Percentiles rank a stretch among this genome's conserved stretches.
phyloP scores from a whole-genome alignment of 2,329 filamentous ascomycete genomes.

The Capronia epimyces region DNA sequence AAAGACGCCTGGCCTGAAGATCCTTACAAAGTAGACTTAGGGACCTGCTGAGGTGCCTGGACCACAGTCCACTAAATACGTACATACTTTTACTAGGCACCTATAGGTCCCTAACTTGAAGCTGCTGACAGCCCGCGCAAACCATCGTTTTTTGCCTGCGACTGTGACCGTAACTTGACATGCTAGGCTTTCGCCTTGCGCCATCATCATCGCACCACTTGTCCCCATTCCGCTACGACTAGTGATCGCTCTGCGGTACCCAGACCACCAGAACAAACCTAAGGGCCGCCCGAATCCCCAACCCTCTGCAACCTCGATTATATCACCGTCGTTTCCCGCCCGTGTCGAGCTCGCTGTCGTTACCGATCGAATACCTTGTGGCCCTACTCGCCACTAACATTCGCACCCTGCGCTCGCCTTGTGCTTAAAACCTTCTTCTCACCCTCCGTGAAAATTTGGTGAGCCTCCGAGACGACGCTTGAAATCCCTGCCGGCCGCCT shows the following conservation, averaged over 20 bases:
- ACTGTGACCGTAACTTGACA: not conserved
- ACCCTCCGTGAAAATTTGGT: constrained; percentile 1
- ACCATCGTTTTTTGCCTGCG: not conserved
- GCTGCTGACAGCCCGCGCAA: not conserved
- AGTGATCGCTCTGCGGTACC: not conserved
- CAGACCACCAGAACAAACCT: not conserved
- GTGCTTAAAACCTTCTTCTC: not conserved
- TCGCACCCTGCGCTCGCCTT: constrained; percentile 9
- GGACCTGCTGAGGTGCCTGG: not conserved
- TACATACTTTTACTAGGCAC: too few relatives aligned
- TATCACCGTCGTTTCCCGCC: constrained; percentile 15
- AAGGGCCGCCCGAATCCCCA: constrained; percentile 10
- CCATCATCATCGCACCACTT: constrained; percentile 15
- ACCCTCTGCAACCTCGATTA: constrained; percentile 17
- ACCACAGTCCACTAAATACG: not conserved
- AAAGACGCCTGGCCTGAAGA: not conserved
- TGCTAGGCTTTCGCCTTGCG: not conserved
- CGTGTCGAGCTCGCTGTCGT: constrained; percentile 15
- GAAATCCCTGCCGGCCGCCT: constrained; percentile 23
- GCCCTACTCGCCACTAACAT: constrained; percentile 8
- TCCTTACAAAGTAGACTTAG: too few relatives aligned
- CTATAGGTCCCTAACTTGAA: too few relatives aligned
- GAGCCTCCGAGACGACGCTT: constrained; percentile 14
- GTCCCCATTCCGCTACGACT: constrained; percentile 7
- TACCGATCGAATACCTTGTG: constrained; percentile 7